Percentiles rank a stretch among this genome's conserved stretches.
Evolutionary conservation across 1,139 yeast genomes (phyloP).

Genomic region (Kodamaea suecica): DNA sequence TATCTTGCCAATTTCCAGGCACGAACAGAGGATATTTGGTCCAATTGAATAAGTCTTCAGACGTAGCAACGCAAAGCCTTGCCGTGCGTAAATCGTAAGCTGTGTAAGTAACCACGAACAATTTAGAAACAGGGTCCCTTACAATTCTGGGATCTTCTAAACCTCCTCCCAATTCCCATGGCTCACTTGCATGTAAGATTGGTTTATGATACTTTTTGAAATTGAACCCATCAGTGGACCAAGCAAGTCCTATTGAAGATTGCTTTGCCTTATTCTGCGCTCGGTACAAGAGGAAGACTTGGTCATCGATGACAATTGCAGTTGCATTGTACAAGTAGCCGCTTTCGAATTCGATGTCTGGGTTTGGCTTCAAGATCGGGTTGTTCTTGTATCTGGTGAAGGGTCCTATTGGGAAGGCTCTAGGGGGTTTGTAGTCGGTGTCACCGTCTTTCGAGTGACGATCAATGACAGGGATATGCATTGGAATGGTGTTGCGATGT

Average conservation of each 20-base stretch:
- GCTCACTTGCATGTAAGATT: conserved; percentile 35
- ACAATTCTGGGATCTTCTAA: conserved; percentile 46
- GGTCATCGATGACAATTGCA: conserved; percentile 41
- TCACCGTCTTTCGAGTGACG: conserved; percentile 32
- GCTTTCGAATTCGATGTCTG: conserved; percentile 38
- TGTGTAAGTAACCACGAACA: conserved; percentile 42
- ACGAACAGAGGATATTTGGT: conserved; percentile 38
- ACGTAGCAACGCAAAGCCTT: conserved; percentile 42
- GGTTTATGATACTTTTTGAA: conserved; percentile 35
- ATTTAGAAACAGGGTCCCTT: conserved; percentile 34
- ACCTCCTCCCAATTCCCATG: conserved; percentile 44
- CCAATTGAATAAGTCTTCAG: conserved; percentile 41
- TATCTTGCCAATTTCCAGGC: conserved; percentile 33
- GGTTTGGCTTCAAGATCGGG: conserved; percentile 42
- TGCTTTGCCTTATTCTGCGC: conserved; percentile 38
- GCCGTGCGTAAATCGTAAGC: conserved; percentile 38
- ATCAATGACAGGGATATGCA: conserved; percentile 33
- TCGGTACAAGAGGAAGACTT: conserved; percentile 38
- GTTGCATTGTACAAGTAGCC: conserved; percentile 45
- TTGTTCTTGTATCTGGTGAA: conserved; percentile 34
- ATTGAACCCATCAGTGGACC: conserved; percentile 40
- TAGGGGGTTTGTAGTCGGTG: conserved; percentile 33
- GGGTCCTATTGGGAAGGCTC: conserved; percentile 43
- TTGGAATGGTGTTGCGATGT: conserved; percentile 8
- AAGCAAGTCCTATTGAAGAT: conserved; percentile 41